A percentile compares a stretch with the other conserved stretches of the same genome.
Conservation (phyloP, 345 rosid species). For the Aurinia saxatilis region DNA sequence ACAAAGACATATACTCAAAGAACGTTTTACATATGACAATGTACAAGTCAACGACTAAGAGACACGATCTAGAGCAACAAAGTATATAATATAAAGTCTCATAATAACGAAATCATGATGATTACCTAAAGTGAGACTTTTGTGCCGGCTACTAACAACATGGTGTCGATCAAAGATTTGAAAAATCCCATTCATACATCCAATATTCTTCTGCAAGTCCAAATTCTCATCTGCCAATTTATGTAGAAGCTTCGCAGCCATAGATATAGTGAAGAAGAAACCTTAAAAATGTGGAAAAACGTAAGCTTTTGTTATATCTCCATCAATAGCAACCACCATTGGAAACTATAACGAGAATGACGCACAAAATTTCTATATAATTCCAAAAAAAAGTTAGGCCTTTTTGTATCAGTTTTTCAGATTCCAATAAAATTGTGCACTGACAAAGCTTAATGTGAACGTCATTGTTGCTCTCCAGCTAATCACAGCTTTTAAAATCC, state of each 20-base stretch:
- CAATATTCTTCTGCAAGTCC: constrained; percentile 82
- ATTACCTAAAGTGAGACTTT: constrained; percentile 63
- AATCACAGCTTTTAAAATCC: constrained; percentile 37
- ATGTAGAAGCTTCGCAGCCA: constrained; percentile 93
- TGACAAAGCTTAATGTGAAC: constrained; percentile 16
- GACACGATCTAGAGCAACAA: constrained; percentile 16
- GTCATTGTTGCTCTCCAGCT: constrained; percentile 31
- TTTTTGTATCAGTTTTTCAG: neutral
- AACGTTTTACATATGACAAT: neutral
- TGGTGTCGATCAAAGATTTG: constrained; percentile 82
- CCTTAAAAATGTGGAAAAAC: neutral
- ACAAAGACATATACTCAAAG: constrained; percentile 4
- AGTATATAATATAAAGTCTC: neutral
- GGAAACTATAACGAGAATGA: constrained; percentile 20
- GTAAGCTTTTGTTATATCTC: constrained; percentile 19
- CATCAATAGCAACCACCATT: constrained; percentile 21
- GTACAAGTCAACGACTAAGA: constrained; percentile 24
- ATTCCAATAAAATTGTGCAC: constrained; percentile 18
- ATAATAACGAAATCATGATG: neutral
- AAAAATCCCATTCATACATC: constrained; percentile 89
- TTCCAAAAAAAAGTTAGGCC: constrained; percentile 2
- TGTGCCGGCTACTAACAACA: constrained; percentile 43
- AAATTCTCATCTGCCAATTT: constrained; percentile 90
- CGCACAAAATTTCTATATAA: constrained; percentile 25
- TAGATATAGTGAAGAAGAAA: constrained; percentile 24